Base-by-base conservation (phyloP, 352 stramenopile species). In the Phytophthora sojae region DNA sequence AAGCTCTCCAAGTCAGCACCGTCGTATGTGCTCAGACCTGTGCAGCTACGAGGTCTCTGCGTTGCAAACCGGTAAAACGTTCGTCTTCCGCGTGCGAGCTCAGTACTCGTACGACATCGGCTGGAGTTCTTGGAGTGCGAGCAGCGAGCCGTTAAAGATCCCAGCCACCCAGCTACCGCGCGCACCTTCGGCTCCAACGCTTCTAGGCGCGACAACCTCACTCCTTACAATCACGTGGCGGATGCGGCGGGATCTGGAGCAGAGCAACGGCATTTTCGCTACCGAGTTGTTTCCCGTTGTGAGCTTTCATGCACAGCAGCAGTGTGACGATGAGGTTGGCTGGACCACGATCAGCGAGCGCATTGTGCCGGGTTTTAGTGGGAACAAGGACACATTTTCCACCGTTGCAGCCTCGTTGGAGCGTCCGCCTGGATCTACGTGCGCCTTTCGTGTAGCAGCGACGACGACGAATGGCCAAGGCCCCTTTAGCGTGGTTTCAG, bases 41-140 rank as follows among this genome's bases (percentile, higher is more conserved):
- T 92, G 83, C 58, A 69, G 11, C 8, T 79, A 77, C 26, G 51
- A 77, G 9, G 67, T 66, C 0, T 15, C 5, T 1, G 39, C 29
- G 1, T 45, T 91, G 12, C 64, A 74, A 6, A 79, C 75, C 19
- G 82, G 72, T 1, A 61, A 60, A n/a, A 35, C 69, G 19, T 77
- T 86, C 14, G 61, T 73, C 2, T 92, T 91, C 47, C 83, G 82
- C 7, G 82, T 92, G 2, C 82, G 85, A 19, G 83, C 79, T 12
- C 75, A 50, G 0, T 90, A 75, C 45, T 65, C 74, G 12, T 51
- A 72, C 9, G 25, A 25, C 0, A 32, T 71, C 1, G 78, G 75
- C 0, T 91, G 82, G 83, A 83, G 81, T 63, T 71, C 76, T n/a
- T 90, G 85, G 83, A 93, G 83, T 47, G 57, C 57, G 14, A 70